Evolutionary conservation across 2,329 filamentous ascomycete species (phyloP).

Genomic region (Dothideomycetes sp.): DNA sequence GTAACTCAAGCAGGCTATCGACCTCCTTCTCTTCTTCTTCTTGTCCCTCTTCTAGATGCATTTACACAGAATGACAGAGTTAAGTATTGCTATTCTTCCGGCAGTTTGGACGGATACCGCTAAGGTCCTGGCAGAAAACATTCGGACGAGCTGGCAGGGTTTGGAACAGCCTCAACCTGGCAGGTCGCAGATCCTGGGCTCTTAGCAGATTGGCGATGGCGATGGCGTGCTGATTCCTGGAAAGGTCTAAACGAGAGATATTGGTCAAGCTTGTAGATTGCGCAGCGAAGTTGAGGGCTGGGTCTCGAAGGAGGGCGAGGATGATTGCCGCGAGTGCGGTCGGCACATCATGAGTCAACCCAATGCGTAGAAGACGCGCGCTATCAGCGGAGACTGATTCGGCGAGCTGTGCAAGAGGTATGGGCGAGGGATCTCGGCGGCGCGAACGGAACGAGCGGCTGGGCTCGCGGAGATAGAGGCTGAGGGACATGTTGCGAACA

Average conservation of each 20-base stretch:
- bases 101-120: constrained; percentile 1
- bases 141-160: constrained; percentile 1
- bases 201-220: constrained; percentile 3
- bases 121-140: neutral
- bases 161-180: constrained; percentile 1
- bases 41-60: constrained; percentile 2
- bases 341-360: constrained; percentile 1
- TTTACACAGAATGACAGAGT: constrained; percentile 1
- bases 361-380: constrained; percentile 3
- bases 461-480: constrained; percentile 1
- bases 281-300: constrained; percentile 1
- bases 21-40: constrained; percentile 2
- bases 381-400: neutral
- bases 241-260: constrained; percentile 1
- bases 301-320: constrained; percentile 2
- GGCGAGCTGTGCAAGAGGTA: neutral
- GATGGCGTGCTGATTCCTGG: constrained; percentile 1
- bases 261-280: constrained; percentile 1
- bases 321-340: constrained; percentile 1
- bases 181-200: constrained; percentile 1
- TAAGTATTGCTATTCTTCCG: constrained; percentile 1
- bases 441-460: neutral
- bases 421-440: neutral
- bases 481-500: neutral
- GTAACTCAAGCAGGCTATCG: constrained; percentile 2